Conservation (phyloP, 2,329 filamentous ascomycete species). For the Botrytis deweyae region DNA sequence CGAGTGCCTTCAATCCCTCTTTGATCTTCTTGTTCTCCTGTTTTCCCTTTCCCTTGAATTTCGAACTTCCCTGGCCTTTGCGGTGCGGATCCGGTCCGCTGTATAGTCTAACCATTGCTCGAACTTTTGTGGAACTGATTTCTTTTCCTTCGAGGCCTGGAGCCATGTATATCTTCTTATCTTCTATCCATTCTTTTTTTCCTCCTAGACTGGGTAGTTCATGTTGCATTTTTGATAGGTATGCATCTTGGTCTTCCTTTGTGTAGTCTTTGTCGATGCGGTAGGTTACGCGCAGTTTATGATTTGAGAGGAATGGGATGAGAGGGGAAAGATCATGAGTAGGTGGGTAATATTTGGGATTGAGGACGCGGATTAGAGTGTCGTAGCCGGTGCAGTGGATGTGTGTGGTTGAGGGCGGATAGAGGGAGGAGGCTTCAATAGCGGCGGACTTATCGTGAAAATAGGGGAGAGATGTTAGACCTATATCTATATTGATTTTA, state of each 20-base stretch:
- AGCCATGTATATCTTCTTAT: background rate
- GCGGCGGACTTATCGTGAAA: constrained; percentile 70
- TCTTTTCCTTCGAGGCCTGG: background rate
- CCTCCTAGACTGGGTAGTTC: background rate
- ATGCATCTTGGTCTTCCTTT: background rate
- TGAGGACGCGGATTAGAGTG: constrained; percentile 69
- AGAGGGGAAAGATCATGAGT: constrained; percentile 55
- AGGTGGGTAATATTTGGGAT: constrained; percentile 67
- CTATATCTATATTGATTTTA: constrained; percentile 55
- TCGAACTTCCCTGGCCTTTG: constrained; percentile 57
- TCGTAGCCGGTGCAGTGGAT: constrained; percentile 74
- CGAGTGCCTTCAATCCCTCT: background rate
- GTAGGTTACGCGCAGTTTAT: constrained; percentile 62
- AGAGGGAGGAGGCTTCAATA: constrained; percentile 51
- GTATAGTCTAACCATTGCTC: background rate
- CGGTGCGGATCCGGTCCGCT: constrained; percentile 45
- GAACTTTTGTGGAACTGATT: background rate
- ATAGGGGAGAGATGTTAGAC: constrained; percentile 68
- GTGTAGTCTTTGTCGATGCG: constrained; percentile 43
- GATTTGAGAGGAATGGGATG: constrained; percentile 60
- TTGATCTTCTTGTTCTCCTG: constrained; percentile 52
- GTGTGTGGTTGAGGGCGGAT: constrained; percentile 46
- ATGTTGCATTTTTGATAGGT: background rate
- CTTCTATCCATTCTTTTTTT: background rate
- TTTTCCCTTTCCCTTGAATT: constrained; percentile 48